Conservation (phyloP, 805 yeast species). For the Starmerella asiatica region DNA sequence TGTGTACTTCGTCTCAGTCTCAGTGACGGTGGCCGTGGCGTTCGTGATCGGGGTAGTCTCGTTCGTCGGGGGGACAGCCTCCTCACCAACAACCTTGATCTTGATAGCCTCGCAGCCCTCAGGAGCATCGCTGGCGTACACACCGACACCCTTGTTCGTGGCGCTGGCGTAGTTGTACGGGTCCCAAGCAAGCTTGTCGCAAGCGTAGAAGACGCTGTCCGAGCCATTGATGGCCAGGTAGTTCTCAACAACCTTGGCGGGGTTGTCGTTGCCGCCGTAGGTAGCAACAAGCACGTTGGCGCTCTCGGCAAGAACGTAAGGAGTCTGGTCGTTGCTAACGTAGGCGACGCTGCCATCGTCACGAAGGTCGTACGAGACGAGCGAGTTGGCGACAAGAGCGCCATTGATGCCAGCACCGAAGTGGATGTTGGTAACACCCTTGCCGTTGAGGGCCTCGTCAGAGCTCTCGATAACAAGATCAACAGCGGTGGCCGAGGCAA, state of each 20-base stretch:
- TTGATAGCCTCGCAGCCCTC: constrained; percentile 9
- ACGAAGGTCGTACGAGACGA: background rate
- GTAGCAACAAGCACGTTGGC: background rate
- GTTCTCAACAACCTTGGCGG: background rate
- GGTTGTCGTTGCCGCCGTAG: background rate
- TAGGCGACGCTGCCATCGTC: background rate
- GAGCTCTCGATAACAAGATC: constrained; percentile 8
- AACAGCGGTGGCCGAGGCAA: constrained; percentile 3
- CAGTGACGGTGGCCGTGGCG: constrained; percentile 14
- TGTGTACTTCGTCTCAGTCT: constrained; percentile 8
- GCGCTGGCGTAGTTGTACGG: constrained; percentile 10
- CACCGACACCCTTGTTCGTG: background rate
- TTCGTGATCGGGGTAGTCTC: constrained; percentile 11
- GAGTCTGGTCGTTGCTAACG: background rate
- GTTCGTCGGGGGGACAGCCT: background rate
- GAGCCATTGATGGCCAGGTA: constrained; percentile 14
- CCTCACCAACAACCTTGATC: background rate
- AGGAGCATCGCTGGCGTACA: constrained; percentile 8
- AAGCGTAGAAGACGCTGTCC: constrained; percentile 4
- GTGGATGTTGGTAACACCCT: constrained; percentile 8
- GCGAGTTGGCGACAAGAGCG: constrained; percentile 1
- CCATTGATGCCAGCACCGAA: constrained; percentile 16
- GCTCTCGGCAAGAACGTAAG: background rate
- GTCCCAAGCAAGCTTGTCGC: constrained; percentile 4
- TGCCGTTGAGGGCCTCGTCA: background rate